Evolutionary conservation across 352 stramenopile species (phyloP).

Genomic region (Globisporangium abappressorium): DNA sequence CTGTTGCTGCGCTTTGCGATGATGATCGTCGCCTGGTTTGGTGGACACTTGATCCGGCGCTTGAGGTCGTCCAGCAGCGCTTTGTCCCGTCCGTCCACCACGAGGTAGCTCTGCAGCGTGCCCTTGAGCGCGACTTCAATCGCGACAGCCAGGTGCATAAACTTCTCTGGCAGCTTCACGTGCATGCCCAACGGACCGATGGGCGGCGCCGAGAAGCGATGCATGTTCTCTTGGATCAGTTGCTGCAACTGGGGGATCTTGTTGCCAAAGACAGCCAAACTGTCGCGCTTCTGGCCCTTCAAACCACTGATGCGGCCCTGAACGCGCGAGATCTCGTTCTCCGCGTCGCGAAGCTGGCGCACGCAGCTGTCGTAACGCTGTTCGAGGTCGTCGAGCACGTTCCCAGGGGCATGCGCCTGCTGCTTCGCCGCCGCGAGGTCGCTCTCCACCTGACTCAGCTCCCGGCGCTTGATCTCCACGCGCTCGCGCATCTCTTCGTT

Average conservation of each 20-base stretch:
- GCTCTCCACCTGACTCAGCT: constrained; percentile 35
- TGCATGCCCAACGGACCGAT: constrained; percentile 75
- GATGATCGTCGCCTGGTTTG: constrained; percentile 78
- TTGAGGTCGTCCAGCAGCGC: constrained; percentile 73
- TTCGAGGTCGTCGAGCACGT: constrained; percentile 55
- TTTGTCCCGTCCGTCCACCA: constrained; percentile 77
- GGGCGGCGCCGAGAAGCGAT: constrained; percentile 57
- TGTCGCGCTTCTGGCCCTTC: constrained; percentile 51
- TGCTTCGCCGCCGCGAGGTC: constrained; percentile 42
- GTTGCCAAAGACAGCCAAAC: constrained; percentile 63
- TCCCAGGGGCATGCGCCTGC: constrained; percentile 20
- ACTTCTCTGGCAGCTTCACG: constrained; percentile 67
- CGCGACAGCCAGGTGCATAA: constrained; percentile 62
- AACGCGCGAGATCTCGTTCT: constrained; percentile 42
- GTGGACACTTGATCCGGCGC: constrained; percentile 53
- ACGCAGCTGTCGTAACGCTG: constrained; percentile 54
- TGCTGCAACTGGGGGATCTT: constrained; percentile 69
- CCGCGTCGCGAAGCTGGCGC: constrained; percentile 52
- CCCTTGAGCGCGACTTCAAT: constrained; percentile 77
- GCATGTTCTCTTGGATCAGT: constrained; percentile 67
- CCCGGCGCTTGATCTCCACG: constrained; percentile 46
- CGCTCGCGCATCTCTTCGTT: constrained; percentile 57
- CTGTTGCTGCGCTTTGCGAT: constrained; percentile 60
- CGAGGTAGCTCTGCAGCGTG: constrained; percentile 71
- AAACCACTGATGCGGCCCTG: constrained; percentile 49